Evolutionary conservation across 2,329 filamentous ascomycete species (phyloP).

Genomic region (Sarocladiaceae sp.): DNA sequence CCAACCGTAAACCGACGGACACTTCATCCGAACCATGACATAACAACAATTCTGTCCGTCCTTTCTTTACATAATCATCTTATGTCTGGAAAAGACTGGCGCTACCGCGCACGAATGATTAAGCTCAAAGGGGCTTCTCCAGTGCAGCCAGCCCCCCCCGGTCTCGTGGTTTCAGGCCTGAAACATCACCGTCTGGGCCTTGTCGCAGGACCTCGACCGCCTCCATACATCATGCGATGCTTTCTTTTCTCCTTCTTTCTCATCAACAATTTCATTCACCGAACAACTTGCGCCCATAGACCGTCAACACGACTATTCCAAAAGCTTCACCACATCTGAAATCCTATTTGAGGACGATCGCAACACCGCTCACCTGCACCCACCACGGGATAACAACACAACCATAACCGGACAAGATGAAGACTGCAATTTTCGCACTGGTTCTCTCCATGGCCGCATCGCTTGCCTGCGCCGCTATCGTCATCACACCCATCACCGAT

Average conservation of each 20-base stretch:
- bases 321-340: no score
- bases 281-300: neutral
- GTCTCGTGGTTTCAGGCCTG: conserved; percentile 16
- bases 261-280: neutral
- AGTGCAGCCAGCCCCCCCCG: neutral
- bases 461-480: conserved; percentile 47
- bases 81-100: no score
- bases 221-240: neutral
- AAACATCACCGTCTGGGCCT: conserved; percentile 19
- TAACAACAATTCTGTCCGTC: no score
- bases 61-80: no score
- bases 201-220: conserved; percentile 10
- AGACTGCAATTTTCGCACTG: conserved; percentile 23
- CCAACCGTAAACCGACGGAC: no score
- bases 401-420: conserved; percentile 21
- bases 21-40: no score
- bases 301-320: no score
- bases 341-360: no score
- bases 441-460: conserved; percentile 40
- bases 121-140: neutral
- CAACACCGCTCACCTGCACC: no score
- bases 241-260: conserved; percentile 10
- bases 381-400: neutral
- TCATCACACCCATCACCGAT: conserved; percentile 48
- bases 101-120: no score